These are phyloP conservation scores for Ogataea nakhonphanomensis DNA, from an alignment of 805 yeast genomes.

Conservation along the genomic window DNA sequence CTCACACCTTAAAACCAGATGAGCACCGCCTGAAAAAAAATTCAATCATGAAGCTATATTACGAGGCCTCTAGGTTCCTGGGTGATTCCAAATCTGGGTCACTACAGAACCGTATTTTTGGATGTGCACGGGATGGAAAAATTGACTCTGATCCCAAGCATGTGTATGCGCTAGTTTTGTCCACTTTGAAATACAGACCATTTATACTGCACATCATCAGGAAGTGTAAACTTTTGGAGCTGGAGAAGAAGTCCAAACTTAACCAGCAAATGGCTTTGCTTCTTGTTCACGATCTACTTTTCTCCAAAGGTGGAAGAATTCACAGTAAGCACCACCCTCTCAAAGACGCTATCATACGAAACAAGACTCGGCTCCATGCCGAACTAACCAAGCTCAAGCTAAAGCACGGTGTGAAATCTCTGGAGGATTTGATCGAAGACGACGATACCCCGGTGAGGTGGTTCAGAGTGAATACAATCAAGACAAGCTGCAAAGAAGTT, in stretches of 20 bases:
- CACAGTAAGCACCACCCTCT: constrained; percentile 87
- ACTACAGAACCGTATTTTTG: constrained; percentile 50
- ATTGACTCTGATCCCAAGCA: constrained; percentile 75
- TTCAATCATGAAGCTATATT: constrained; percentile 36
- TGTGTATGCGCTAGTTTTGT: constrained; percentile 75
- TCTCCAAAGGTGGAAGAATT: constrained; percentile 73
- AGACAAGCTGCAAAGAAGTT: constrained; percentile 39
- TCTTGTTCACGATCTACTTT: constrained; percentile 75
- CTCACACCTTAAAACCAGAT: neutral
- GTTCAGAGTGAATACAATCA: constrained; percentile 71
- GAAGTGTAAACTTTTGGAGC: constrained; percentile 61
- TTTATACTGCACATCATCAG: constrained; percentile 60
- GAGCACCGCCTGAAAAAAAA: constrained; percentile 17
- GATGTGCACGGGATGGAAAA: constrained; percentile 43
- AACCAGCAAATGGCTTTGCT: constrained; percentile 55
- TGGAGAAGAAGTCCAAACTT: constrained; percentile 44
- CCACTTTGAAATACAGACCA: constrained; percentile 70
- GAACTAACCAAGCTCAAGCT: constrained; percentile 77
- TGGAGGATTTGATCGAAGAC: constrained; percentile 51
- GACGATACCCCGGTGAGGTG: constrained; percentile 75
- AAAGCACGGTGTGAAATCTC: constrained; percentile 58
- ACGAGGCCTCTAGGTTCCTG: constrained; percentile 42
- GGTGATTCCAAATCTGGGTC: constrained; percentile 48
- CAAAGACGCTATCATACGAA: constrained; percentile 73
- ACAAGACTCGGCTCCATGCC: constrained; percentile 77